These are phyloP conservation scores for Nemania serpens DNA, from an alignment of 2,329 filamentous ascomycete species.

Conservation along the genomic window DNA sequence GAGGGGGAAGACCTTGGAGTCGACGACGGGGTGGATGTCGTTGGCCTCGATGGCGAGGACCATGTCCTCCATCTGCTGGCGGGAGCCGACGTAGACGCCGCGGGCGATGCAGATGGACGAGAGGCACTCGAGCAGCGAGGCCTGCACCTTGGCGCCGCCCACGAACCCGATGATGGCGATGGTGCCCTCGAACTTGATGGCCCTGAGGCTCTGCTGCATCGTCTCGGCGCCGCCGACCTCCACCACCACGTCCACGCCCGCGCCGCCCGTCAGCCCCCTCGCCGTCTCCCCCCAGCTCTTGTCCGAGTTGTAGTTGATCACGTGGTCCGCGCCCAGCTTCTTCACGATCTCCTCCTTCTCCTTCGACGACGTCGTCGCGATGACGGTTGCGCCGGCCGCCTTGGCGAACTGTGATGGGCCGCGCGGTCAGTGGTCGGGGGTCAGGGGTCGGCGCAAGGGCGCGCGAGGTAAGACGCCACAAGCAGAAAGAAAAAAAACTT, in stretches of 20 bases:
- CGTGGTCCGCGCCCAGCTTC: slow-evolving; percentile 54
- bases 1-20: slow-evolving; percentile 45
- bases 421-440: no score
- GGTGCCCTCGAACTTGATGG: slow-evolving; percentile 52
- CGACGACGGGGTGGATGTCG: slow-evolving; percentile 49
- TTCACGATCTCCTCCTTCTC: slow-evolving; percentile 51
- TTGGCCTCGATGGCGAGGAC: slow-evolving; percentile 48
- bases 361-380: slow-evolving; percentile 53
- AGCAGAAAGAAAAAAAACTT: not conserved
- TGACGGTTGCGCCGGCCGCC: slow-evolving; percentile 53
- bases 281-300: slow-evolving; percentile 52
- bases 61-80: slow-evolving; percentile 50
- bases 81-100: slow-evolving; percentile 49
- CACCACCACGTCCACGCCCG: slow-evolving; percentile 53
- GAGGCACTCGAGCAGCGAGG: slow-evolving; percentile 57
- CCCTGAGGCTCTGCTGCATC: slow-evolving; percentile 50
- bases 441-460: no score
- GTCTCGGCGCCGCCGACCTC: slow-evolving; percentile 54
- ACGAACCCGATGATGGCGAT: slow-evolving; percentile 52
- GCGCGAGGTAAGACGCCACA: no score
- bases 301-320: slow-evolving; percentile 56
- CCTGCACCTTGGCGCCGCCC: slow-evolving; percentile 50
- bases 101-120: slow-evolving; percentile 45
- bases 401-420: slow-evolving; percentile 51
- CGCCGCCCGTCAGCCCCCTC: slow-evolving; percentile 48